Evolutionary conservation across 305 asterid genomes (phyloP), one percentile per base, ranked within the genome.

Genomic region (Ajuga reptans): DNA sequence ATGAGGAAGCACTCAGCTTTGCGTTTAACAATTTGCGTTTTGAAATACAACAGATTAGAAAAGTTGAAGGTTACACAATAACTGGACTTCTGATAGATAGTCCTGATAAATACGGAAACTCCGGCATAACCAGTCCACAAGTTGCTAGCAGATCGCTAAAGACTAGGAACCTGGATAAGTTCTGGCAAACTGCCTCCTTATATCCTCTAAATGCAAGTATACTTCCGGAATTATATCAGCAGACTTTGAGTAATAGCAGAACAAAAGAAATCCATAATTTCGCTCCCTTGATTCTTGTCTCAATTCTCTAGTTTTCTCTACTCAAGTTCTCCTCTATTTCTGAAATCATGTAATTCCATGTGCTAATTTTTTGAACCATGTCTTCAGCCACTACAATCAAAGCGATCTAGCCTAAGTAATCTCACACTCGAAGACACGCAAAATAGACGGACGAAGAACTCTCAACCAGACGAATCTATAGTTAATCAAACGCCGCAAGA

Each of bases 291-390:
- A 47, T 18, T 47, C 14, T 17, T 12, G 34, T 17, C 49, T 17
- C 9, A 11, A 42, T 41, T 53, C 69, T 72, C 54, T 63, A 42
- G 39, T 62, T 27, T 10, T 7, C 5, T 71, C 75, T 14, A 31
- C 16, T 37, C 59, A 17, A 58, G 33, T 36, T 36, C 21, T 53
- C 54, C 54, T 39, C 17, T 37, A 21, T 39, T 53, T 11, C 71
- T 6, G 8, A 68, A 53, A 33, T 56, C 12, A 29, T 33, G 0
- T 12, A 52, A 27, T 24, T 36, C 54, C 17, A 2, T 17, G 43
- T 29, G 29, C 33, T 53, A 53, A 54, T 12, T 68, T n/a, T 39
- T 16, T 21, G 10, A 37, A 5, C 18, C 11, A 42, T 9, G 53
- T 34, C 57, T 18, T 24, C 39, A 12, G 49, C 12, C 0, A 43